phyloP scores from a whole-genome alignment of 2,329 filamentous ascomycete genomes.

The Cladosporium phlei region DNA sequence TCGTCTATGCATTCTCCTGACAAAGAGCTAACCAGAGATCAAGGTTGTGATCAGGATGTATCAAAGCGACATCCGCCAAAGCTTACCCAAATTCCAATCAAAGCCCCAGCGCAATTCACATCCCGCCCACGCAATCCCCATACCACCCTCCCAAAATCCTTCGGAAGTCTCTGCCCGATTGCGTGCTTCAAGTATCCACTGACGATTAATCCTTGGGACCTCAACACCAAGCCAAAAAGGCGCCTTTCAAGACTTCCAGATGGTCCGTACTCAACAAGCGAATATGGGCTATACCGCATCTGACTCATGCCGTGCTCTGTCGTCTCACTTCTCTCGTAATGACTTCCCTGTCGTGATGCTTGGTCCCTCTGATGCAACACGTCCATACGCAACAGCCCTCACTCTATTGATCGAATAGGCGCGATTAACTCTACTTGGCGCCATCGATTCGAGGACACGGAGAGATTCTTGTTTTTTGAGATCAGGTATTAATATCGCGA shows the following conservation, averaged over 20 bases:
- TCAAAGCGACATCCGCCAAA: no score
- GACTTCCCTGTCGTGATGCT: constrained; percentile 5
- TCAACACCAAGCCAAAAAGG: constrained; percentile 7
- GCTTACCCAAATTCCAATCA: neutral
- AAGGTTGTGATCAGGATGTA: no score
- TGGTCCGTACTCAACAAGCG: constrained; percentile 1
- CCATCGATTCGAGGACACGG: neutral
- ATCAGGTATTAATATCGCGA: neutral
- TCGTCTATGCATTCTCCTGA: no score
- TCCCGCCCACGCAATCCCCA: neutral
- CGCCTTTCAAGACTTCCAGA: neutral
- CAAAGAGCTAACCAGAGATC: no score
- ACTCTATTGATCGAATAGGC: neutral
- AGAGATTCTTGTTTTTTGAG: neutral
- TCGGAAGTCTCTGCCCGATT: constrained; percentile 8
- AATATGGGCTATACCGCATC: constrained; percentile 6
- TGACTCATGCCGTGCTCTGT: constrained; percentile 3
- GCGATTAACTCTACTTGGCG: neutral
- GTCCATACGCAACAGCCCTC: no score
- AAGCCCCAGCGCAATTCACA: neutral
- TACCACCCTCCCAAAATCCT: neutral
- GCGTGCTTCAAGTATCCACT: constrained; percentile 9
- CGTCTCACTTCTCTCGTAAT: neutral
- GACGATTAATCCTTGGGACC: constrained; percentile 3
- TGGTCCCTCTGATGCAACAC: constrained; percentile 3